phyloP scores from a whole-genome alignment of 108 stramenopile genomes.

The Cyclotella distinguenda region DNA sequence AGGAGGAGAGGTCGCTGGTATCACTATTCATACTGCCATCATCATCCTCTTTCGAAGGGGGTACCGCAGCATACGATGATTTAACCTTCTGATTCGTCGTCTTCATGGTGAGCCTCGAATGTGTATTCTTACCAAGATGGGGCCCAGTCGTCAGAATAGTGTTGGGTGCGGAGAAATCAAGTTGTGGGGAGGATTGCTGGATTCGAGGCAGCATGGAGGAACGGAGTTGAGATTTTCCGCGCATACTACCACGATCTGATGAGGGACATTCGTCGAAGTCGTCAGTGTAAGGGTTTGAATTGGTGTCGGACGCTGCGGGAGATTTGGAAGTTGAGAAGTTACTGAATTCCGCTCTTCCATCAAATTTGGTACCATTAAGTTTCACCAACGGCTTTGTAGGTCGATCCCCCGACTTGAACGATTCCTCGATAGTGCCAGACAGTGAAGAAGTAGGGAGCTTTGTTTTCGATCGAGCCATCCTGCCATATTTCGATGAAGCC shows the following conservation, averaged over 20 bases:
- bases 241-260: neutral
- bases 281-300: slow-evolving; percentile 6
- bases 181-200: too few relatives aligned
- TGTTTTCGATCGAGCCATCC: neutral
- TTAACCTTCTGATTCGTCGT: slow-evolving; percentile 5
- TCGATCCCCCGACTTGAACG: slow-evolving; percentile 12
- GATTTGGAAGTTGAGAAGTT: neutral
- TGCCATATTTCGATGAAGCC: neutral
- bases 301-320: neutral
- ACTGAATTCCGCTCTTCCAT: too few relatives aligned
- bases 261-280: neutral
- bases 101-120: slow-evolving; percentile 14
- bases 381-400: neutral
- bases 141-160: neutral
- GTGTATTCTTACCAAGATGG: neutral
- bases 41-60: neutral
- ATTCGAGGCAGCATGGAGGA: slow-evolving; percentile 14
- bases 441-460: too few relatives aligned
- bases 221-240: slow-evolving; percentile 1
- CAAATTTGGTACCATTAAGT: slow-evolving; percentile 5
- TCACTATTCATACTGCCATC: slow-evolving; percentile 26
- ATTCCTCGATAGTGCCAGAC: neutral
- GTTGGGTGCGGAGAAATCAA: slow-evolving; percentile 12
- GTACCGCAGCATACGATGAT: neutral
- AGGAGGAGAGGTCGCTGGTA: slow-evolving; percentile 40